phyloP scores from a whole-genome alignment of 2,329 filamentous ascomycete species.

The Cytospora mali region DNA sequence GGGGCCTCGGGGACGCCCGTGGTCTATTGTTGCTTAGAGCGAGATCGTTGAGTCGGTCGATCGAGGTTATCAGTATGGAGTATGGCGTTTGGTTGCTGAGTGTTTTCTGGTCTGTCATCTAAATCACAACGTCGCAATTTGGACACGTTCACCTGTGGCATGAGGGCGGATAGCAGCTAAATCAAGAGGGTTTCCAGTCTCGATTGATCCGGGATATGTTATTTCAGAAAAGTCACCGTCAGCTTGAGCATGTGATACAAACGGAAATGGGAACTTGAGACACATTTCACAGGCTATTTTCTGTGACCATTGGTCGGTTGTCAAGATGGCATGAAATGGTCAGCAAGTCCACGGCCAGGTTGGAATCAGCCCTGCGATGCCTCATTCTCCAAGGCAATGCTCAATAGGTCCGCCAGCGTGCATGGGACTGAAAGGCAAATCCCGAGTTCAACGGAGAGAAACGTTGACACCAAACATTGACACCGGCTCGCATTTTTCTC shows the following conservation, averaged over 20 bases:
- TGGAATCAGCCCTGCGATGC: too few species aligned
- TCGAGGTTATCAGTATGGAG: constrained; percentile 24
- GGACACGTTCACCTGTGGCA: constrained; percentile 4
- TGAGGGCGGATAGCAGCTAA: neutral
- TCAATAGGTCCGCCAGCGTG: too few species aligned
- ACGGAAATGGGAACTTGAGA: neutral
- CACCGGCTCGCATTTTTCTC: too few species aligned
- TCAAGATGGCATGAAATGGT: neutral
- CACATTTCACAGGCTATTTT: too few species aligned
- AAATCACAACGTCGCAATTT: neutral
- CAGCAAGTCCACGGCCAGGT: neutral
- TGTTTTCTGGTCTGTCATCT: constrained; percentile 18
- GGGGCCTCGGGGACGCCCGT: neutral
- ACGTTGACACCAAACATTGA: too few species aligned
- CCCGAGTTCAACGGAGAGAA: too few species aligned
- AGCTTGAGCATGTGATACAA: neutral
- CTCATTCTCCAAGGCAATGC: too few species aligned
- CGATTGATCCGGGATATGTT: neutral
- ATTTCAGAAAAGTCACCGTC: neutral
- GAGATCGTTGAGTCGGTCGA: neutral
- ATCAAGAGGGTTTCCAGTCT: neutral
- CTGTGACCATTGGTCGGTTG: neutral
- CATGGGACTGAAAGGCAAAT: too few species aligned
- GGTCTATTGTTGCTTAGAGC: neutral
- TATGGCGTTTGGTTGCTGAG: constrained; percentile 20